Evolutionary conservation across 2,329 filamentous ascomycete species (phyloP).

Genomic region (Fusarium tricinctum): DNA sequence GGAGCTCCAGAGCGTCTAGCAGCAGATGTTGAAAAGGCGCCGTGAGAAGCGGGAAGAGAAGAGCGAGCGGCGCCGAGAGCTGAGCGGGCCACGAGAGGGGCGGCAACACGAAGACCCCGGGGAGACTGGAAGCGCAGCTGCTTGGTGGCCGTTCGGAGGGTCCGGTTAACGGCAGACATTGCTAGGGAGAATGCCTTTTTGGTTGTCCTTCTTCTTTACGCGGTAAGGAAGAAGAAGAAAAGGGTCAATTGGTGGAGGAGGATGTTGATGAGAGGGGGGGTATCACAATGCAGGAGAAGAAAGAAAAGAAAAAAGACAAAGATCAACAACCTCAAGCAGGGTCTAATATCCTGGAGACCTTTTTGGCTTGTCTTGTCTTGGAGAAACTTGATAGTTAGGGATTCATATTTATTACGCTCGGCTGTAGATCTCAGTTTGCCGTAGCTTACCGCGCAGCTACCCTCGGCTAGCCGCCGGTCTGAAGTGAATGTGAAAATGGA

Average conservation of each 20-base stretch:
- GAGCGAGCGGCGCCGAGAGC: constrained; percentile 51
- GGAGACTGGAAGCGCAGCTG: constrained; percentile 63
- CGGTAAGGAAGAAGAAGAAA: constrained; percentile 25
- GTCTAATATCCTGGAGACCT: constrained; percentile 22
- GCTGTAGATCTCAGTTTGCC: constrained; percentile 45
- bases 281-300: constrained; percentile 33
- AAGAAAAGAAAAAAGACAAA: not conserved
- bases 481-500: constrained; percentile 3
- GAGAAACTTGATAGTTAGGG: constrained; percentile 29
- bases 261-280: constrained; percentile 23
- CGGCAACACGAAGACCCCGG: constrained; percentile 55
- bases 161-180: constrained; percentile 71
- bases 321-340: constrained; percentile 27
- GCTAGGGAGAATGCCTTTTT: constrained; percentile 32
- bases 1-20: constrained; percentile 64
- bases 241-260: constrained; percentile 26
- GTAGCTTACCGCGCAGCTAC: constrained; percentile 47
- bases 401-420: constrained; percentile 48
- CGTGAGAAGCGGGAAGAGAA: constrained; percentile 55
- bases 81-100: constrained; percentile 55
- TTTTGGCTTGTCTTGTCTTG: constrained; percentile 17
- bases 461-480: constrained; percentile 48
- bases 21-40: constrained; percentile 65
- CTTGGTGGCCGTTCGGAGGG: constrained; percentile 68
- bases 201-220: constrained; percentile 26